These are phyloP conservation scores for Penicillium cataractarum DNA, from an alignment of 495 filamentous ascomycete species.

Conservation along the genomic window DNA sequence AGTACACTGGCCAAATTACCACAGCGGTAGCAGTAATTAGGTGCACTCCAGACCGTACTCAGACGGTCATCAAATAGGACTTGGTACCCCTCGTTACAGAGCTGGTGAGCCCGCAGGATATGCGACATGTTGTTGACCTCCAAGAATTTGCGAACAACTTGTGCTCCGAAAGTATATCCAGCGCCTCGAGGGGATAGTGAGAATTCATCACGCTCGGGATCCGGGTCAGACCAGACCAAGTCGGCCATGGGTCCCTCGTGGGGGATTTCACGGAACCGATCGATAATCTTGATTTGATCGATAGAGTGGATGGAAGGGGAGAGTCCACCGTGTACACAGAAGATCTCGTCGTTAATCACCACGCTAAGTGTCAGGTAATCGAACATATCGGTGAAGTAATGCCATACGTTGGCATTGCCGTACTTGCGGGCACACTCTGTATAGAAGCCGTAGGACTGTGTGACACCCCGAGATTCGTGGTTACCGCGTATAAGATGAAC, in stretches of 20 bases:
- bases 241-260: constrained; percentile 99
- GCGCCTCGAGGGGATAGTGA: constrained; percentile 90
- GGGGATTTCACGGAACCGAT: constrained; percentile 96
- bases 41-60: constrained; percentile 96
- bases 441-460: constrained; percentile 98
- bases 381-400: constrained; percentile 99
- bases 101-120: constrained; percentile 93
- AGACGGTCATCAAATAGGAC: constrained; percentile 92
- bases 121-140: constrained; percentile 96
- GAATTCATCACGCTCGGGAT: constrained; percentile 95
- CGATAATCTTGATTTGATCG: constrained; percentile 99
- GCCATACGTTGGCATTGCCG: constrained; percentile 97
- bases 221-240: constrained; percentile 96
- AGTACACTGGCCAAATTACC: constrained; percentile 97
- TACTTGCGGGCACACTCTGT: constrained; percentile 98
- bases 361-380: constrained; percentile 95
- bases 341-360: constrained; percentile 98
- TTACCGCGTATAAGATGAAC: constrained; percentile 95
- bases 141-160: constrained; percentile 96
- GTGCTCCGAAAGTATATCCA: constrained; percentile 95
- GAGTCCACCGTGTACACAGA: constrained; percentile 95
- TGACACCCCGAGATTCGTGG: constrained; percentile 95
- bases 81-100: constrained; percentile 97
- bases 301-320: constrained; percentile 97
- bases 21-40: constrained; percentile 96